Evolutionary conservation across 192 early-diverging fungal species (phyloP), one percentile per base, ranked within the genome.

Genomic region (Haplosporangium gracile): DNA sequence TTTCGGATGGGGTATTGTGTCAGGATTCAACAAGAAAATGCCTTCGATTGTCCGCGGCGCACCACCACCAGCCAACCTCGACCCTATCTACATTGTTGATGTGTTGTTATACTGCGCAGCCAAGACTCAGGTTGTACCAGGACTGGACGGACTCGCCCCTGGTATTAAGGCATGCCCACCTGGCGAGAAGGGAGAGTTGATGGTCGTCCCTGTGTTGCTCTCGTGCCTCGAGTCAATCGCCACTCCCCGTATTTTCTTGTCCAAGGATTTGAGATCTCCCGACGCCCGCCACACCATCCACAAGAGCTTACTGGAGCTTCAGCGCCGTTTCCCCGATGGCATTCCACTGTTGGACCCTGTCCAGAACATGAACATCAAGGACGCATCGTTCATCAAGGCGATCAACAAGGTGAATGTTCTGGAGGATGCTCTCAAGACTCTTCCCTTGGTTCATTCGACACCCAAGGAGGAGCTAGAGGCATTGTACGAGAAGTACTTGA

Each of bases 1-100:
- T 73, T 99, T 97, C 91, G 98, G 97, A 68, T 99, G 97, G 97
- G 97, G 97, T 39, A 92, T 96, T 40, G 93, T 98, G 42, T 88
- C 94, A n/a, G 71, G 26, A n/a, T 74, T 79, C 60, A 47, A 82
- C 76, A 78, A 89, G 79, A 88, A 89, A 72, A 43, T 79, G 83
- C 68, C 87, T 15, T 7, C 76, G 11, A 74, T 88, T 76, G 29
- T 70, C 47, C 77, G 83, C 18, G 83, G 75, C 38, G 77, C 65
- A 26, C 72, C 76, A 7, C 72, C 70, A 68, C 68, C 72, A 40
- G 42, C 65, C 34, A 88, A 78, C 29, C 70, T 72, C 55, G 80
- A 80, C 75, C 94, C 90, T 40, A 93, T 88, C 36, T 97, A 95
- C 78, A 91, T 99, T 38, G 90, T 98, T 20, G 97, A 98, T 80